A percentile compares a stretch with the other conserved stretches of the same genome.
Evolutionary conservation across 1,139 yeast genomes (phyloP).

Genomic region (Nematodospora anomalae): DNA sequence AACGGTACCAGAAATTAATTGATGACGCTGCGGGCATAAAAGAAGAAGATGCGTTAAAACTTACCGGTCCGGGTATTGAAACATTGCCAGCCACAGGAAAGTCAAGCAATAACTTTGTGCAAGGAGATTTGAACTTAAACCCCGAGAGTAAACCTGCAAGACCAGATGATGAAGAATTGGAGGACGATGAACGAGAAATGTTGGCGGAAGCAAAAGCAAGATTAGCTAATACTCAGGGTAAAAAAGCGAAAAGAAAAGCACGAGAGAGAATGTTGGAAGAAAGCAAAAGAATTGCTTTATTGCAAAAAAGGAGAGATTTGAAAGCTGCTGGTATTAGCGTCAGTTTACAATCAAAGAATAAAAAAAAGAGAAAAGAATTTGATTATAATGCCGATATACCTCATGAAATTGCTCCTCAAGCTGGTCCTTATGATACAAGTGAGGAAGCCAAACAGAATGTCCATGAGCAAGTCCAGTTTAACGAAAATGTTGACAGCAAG

Average conservation of each 20-base stretch:
- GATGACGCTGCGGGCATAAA: constrained; percentile 46
- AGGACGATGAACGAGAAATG: constrained; percentile 91
- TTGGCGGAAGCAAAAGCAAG: constrained; percentile 90
- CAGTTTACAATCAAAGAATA: constrained; percentile 50
- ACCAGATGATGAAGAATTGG: constrained; percentile 78
- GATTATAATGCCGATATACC: constrained; percentile 86
- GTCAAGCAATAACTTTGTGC: constrained; percentile 20
- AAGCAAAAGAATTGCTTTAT: constrained; percentile 67
- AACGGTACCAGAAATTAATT: constrained; percentile 76
- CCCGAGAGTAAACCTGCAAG: constrained; percentile 84
- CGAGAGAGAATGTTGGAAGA: constrained; percentile 79
- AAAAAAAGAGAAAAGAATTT: constrained; percentile 54
- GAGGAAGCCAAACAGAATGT: constrained; percentile 53
- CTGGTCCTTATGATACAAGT: constrained; percentile 67
- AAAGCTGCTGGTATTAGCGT: constrained; percentile 81
- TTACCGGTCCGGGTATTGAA: constrained; percentile 58
- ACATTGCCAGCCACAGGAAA: constrained; percentile 46
- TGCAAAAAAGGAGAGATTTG: constrained; percentile 82
- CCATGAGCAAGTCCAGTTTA: constrained; percentile 42
- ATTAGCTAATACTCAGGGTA: constrained; percentile 89
- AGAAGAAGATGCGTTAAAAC: constrained; percentile 33
- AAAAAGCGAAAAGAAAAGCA: constrained; percentile 88
- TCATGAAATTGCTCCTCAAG: constrained; percentile 69
- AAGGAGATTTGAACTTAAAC: constrained; percentile 62
- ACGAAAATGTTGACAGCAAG: constrained; percentile 41